phyloP scores from a whole-genome alignment of 257 asterid species.

The Gentiana straminea region DNA sequence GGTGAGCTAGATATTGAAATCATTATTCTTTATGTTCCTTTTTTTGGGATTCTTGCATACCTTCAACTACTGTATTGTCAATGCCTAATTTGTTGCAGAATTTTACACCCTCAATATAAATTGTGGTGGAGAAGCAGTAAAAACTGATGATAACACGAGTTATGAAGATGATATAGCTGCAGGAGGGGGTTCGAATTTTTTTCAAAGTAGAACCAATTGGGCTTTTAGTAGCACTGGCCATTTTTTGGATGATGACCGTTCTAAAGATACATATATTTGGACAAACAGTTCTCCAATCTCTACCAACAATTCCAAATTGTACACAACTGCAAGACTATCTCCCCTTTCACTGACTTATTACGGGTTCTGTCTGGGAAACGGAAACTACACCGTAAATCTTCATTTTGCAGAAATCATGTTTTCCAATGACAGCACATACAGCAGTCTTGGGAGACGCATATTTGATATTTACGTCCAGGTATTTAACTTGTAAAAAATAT shows the following conservation, averaged over 20 bases:
- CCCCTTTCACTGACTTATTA: neutral
- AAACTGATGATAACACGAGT: constrained; percentile 1
- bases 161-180: constrained; percentile 14
- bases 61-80: too few relatives aligned
- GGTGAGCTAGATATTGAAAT: constrained; percentile 27
- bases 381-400: constrained; percentile 25
- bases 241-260: constrained; percentile 11
- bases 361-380: too few relatives aligned
- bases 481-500: neutral
- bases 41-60: too few relatives aligned
- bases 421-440: constrained; percentile 31
- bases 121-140: constrained; percentile 13
- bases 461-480: constrained; percentile 77
- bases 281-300: constrained; percentile 9
- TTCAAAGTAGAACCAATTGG: constrained; percentile 14
- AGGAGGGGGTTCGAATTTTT: constrained; percentile 15
- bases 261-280: constrained; percentile 6
- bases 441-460: constrained; percentile 62
- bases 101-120: constrained; percentile 35
- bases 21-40: neutral
- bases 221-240: constrained; percentile 30
- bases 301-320: constrained; percentile 9
- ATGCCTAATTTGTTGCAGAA: too few relatives aligned
- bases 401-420: constrained; percentile 75
- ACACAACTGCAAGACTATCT: constrained; percentile 16